A percentile compares a stretch with the other conserved stretches of the same genome.
Conservation (phyloP, 1,284 basidiomycete genomes). For the Irpex rosettiformis region DNA sequence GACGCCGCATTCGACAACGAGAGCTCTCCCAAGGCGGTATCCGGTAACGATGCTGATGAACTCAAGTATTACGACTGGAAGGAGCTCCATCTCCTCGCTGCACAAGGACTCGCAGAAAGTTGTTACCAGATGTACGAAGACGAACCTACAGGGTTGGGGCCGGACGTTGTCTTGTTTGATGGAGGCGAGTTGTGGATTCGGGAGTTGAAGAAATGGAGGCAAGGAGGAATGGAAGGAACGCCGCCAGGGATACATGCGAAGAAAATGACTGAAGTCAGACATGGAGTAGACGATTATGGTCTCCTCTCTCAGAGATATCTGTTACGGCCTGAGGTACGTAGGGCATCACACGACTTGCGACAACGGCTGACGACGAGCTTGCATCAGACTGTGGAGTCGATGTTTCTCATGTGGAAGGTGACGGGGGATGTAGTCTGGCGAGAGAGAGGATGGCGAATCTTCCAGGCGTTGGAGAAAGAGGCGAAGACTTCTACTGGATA, state of each 20-base stretch:
- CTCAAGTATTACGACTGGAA: constrained; percentile 38
- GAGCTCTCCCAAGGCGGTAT: not conserved
- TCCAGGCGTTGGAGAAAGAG: constrained; percentile 62
- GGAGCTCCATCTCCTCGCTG: constrained; percentile 59
- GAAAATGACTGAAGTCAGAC: constrained; percentile 24
- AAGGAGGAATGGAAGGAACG: constrained; percentile 32
- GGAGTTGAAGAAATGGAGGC: constrained; percentile 48
- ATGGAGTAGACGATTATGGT: constrained; percentile 29
- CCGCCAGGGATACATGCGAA: constrained; percentile 54
- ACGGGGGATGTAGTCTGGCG: constrained; percentile 68
- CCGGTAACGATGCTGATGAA: constrained; percentile 30
- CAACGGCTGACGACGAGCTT: not conserved
- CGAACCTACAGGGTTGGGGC: constrained; percentile 55
- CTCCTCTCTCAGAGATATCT: constrained; percentile 44
- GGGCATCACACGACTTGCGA: not conserved
- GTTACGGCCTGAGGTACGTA: constrained; percentile 60
- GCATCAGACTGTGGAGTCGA: constrained; percentile 60
- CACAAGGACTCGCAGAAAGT: constrained; percentile 65
- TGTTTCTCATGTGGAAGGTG: constrained; percentile 66
- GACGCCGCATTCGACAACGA: constrained; percentile 32
- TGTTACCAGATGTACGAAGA: constrained; percentile 67
- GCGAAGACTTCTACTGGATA: constrained; percentile 54
- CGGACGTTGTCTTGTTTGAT: constrained; percentile 43
- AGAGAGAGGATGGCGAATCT: constrained; percentile 73
- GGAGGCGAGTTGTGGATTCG: constrained; percentile 43